A percentile compares a stretch with the other conserved stretches of the same genome.
These are phyloP conservation scores for Pseudozyma pruni DNA, from an alignment of 1,284 basidiomycete species.

Conservation along the genomic window DNA sequence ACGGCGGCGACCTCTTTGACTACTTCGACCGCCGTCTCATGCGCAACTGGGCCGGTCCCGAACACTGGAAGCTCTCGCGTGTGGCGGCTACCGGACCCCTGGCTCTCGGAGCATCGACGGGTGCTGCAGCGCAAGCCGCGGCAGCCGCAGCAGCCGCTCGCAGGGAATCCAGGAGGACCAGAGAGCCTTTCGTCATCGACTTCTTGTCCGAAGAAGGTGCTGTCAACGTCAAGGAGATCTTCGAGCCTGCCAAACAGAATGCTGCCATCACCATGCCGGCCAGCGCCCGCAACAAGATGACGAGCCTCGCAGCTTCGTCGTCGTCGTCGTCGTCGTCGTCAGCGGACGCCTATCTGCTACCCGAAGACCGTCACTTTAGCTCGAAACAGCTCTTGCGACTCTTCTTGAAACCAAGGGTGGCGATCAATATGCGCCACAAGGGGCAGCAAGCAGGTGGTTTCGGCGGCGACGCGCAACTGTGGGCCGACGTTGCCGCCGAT, in stretches of 20 bases:
- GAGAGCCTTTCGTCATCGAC: constrained; percentile 88
- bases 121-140: constrained; percentile 20
- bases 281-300: constrained; percentile 66
- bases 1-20: constrained; percentile 73
- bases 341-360: constrained; percentile 78
- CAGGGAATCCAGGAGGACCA: constrained; percentile 48
- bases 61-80: constrained; percentile 88
- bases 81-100: constrained; percentile 35
- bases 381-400: constrained; percentile 87
- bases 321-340: too few relatives aligned
- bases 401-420: constrained; percentile 80
- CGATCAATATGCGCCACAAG: constrained; percentile 72
- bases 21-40: constrained; percentile 90
- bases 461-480: constrained; percentile 92
- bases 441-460: constrained; percentile 77
- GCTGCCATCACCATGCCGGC: constrained; percentile 69
- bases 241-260: constrained; percentile 70
- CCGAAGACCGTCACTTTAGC: constrained; percentile 97
- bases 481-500: constrained; percentile 82
- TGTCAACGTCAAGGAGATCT: constrained; percentile 80
- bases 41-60: constrained; percentile 98
- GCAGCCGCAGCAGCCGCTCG: constrained; percentile 21
- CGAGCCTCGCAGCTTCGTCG: constrained; percentile 63
- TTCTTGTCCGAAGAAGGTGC: constrained; percentile 76
- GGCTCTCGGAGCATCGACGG: constrained; percentile 23